These are phyloP conservation scores for Tinospora cordifolia DNA, from an alignment of 164 flowering plant genomes.

Conservation along the genomic window DNA sequence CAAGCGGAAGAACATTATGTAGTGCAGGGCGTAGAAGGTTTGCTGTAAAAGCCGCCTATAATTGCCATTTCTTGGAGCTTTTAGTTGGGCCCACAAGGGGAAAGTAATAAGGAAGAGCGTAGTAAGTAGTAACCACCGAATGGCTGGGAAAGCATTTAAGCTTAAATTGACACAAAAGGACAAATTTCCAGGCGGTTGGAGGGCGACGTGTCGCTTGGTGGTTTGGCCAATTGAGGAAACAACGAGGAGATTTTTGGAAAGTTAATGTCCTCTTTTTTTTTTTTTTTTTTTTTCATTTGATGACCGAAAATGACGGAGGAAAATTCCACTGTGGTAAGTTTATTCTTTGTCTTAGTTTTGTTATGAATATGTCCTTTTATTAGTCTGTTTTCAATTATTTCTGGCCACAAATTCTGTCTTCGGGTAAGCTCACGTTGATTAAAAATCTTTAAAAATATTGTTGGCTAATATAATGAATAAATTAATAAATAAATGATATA, in stretches of 20 bases:
- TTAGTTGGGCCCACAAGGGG: no score
- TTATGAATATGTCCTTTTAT: not conserved
- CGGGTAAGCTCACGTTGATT: no score
- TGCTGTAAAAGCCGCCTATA: no score
- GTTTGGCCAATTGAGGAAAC: conserved; percentile 5
- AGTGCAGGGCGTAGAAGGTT: no score
- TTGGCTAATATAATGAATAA: no score
- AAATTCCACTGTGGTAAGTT: conserved; percentile 1
- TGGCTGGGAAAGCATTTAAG: not conserved
- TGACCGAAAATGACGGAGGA: conserved; percentile 4
- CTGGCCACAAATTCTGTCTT: not conserved
- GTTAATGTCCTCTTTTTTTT: not conserved
- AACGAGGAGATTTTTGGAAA: not conserved
- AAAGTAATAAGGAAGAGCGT: no score
- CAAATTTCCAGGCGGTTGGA: not conserved
- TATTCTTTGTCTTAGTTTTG: not conserved
- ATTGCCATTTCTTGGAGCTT: no score
- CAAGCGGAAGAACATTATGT: no score
- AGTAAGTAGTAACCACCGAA: no score
- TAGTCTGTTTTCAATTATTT: not conserved
- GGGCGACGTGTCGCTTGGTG: not conserved
- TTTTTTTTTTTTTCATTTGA: no score
- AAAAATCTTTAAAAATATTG: no score
- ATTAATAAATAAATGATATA: no score
- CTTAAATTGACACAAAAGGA: not conserved